Percentiles rank a stretch among this genome's conserved stretches.
phyloP scores from a whole-genome alignment of 306 rosid genomes.

The Vachellia collinsii region DNA sequence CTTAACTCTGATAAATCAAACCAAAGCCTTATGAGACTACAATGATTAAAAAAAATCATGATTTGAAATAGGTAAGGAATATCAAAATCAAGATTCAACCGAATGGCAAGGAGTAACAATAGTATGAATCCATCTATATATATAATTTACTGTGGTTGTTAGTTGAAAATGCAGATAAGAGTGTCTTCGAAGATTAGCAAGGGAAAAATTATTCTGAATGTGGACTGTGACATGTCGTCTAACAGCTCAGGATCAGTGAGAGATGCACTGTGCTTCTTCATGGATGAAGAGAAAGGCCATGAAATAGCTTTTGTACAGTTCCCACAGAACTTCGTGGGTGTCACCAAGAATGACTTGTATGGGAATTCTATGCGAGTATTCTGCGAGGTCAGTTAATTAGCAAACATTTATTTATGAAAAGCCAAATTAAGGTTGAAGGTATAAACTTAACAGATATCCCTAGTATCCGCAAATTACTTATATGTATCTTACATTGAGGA shows the following conservation, averaged over 20 bases:
- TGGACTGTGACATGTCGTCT: conserved; percentile 89
- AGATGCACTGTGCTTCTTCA: conserved; percentile 78
- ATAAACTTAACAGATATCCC: no score
- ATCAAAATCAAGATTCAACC: no score
- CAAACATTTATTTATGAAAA: not conserved
- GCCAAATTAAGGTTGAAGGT: not conserved
- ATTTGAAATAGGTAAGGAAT: no score
- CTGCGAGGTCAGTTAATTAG: conserved; percentile 41
- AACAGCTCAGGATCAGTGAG: conserved; percentile 66
- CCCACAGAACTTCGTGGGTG: conserved; percentile 61
- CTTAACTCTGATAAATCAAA: no score
- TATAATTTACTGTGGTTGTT: not conserved
- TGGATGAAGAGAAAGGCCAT: conserved; percentile 77
- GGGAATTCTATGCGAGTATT: conserved; percentile 27
- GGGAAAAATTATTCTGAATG: conserved; percentile 67
- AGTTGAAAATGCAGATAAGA: conserved; percentile 56
- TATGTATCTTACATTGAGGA: no score
- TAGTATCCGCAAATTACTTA: no score
- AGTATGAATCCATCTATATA: not conserved
- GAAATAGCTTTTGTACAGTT: conserved; percentile 77
- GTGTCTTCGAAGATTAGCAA: conserved; percentile 87
- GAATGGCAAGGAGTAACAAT: no score
- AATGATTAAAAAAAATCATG: no score
- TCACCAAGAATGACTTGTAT: conserved; percentile 71
- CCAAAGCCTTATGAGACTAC: no score